These are phyloP conservation scores for Neopestalotiopsis clavispora DNA, from an alignment of 2,329 filamentous ascomycete genomes.

Conservation along the genomic window DNA sequence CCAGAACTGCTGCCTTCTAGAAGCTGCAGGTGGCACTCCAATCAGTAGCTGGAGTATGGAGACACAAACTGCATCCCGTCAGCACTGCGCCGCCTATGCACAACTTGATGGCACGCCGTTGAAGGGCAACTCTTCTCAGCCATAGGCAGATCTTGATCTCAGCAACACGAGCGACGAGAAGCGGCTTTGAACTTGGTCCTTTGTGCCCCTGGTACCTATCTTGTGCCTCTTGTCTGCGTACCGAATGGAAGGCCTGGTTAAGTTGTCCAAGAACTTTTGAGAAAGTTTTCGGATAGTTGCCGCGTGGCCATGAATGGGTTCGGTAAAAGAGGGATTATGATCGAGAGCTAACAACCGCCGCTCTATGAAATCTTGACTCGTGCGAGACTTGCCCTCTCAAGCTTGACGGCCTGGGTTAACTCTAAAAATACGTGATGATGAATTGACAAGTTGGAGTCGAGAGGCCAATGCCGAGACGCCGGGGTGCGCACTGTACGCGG, in stretches of 20 bases:
- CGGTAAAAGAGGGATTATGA: background rate
- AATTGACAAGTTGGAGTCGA: background rate
- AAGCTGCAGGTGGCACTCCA: conserved; percentile 1
- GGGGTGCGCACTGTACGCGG: background rate
- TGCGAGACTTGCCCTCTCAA: background rate
- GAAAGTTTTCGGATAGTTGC: background rate
- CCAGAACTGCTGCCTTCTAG: conserved; percentile 7
- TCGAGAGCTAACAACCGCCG: background rate
- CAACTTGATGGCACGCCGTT: background rate
- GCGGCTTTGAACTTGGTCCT: background rate
- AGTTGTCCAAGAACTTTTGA: background rate
- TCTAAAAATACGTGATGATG: conserved; percentile 4
- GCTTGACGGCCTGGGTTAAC: background rate
- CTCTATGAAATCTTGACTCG: conserved; percentile 11
- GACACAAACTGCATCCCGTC: conserved; percentile 3
- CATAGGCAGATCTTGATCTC: background rate
- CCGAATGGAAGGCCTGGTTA: background rate
- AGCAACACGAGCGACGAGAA: background rate
- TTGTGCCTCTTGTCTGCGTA: background rate
- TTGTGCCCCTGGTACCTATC: background rate
- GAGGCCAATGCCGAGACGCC: background rate
- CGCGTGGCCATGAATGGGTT: background rate
- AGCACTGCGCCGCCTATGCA: background rate
- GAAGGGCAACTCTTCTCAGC: background rate
- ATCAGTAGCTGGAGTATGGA: background rate